phyloP scores from a whole-genome alignment of 2,329 filamentous ascomycete genomes.

The Neurospora sp. region DNA sequence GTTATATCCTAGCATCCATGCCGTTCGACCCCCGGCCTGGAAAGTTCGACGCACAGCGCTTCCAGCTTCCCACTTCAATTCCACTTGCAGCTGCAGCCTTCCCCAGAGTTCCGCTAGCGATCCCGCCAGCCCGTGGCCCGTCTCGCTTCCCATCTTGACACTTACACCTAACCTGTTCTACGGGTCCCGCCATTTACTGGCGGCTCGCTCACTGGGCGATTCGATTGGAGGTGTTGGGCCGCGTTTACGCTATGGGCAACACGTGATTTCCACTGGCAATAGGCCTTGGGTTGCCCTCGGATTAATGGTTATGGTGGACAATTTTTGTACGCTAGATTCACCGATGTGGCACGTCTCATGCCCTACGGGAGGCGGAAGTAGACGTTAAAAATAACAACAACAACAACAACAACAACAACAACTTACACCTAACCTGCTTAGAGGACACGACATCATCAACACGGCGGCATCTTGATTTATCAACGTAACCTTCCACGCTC shows the following conservation, averaged over 20 bases:
- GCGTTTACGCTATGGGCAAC: no score
- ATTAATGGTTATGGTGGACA: no score
- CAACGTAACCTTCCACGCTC: not conserved
- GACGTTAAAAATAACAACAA: no score
- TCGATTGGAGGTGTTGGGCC: no score
- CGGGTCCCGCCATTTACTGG: no score
- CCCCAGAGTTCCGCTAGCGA: not conserved
- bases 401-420: no score
- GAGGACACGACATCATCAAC: not conserved
- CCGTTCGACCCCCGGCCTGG: not conserved
- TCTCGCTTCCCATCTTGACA: not conserved
- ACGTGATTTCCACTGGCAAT: no score
- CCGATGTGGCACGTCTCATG: no score
- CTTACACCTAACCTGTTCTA: not conserved
- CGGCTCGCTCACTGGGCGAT: no score
- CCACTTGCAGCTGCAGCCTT: not conserved
- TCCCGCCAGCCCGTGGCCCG: not conserved
- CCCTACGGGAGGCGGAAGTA: no score
- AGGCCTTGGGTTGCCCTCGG: no score
- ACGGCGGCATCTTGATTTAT: not conserved
- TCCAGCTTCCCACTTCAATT: not conserved
- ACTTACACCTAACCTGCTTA: not conserved
- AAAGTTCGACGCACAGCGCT: not conserved
- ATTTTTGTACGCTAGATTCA: no score
- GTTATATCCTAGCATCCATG: not conserved